Evolutionary conservation across 352 stramenopile genomes (phyloP).

Genomic region (Globisporangium camurandrum): DNA sequence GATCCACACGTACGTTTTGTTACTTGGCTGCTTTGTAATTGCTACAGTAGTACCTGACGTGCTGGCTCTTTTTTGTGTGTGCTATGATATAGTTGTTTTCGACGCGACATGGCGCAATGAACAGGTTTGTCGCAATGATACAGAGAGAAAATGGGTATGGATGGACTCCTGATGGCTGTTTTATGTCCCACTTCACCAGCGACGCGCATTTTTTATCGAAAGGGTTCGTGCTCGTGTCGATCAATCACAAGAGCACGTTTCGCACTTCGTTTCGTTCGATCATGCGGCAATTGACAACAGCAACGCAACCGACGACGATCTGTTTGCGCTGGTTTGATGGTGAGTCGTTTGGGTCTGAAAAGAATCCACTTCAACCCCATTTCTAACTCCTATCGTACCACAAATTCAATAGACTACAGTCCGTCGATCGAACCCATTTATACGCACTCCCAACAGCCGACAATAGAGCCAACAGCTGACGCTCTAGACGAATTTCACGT

Average conservation of each 20-base stretch:
- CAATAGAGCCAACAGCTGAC: constrained; percentile 1
- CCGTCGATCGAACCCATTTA: constrained; percentile 64
- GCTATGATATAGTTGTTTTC: constrained; percentile 45
- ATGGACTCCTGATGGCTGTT: neutral
- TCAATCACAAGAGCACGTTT: constrained; percentile 80
- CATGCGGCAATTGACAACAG: constrained; percentile 43
- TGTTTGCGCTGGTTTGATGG: constrained; percentile 76
- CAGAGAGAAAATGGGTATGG: too few species aligned
- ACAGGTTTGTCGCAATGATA: constrained; percentile 11
- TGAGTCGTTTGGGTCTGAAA: constrained; percentile 5
- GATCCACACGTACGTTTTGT: constrained; percentile 27
- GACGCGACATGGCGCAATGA: constrained; percentile 21
- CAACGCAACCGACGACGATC: constrained; percentile 55
- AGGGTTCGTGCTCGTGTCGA: constrained; percentile 62
- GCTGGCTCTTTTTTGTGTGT: neutral
- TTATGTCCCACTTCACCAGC: neutral
- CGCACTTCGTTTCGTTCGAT: constrained; percentile 40
- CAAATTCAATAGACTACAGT: constrained; percentile 63
- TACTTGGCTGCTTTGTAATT: too few species aligned
- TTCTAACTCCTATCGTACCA: too few species aligned
- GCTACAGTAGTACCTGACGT: neutral
- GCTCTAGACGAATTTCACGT: neutral
- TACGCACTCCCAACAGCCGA: constrained; percentile 35
- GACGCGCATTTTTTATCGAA: constrained; percentile 20
- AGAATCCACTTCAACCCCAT: too few species aligned